Evolutionary conservation across 2,329 filamentous ascomycete genomes (phyloP).

Genomic region (Nigrograna mackinnonii): DNA sequence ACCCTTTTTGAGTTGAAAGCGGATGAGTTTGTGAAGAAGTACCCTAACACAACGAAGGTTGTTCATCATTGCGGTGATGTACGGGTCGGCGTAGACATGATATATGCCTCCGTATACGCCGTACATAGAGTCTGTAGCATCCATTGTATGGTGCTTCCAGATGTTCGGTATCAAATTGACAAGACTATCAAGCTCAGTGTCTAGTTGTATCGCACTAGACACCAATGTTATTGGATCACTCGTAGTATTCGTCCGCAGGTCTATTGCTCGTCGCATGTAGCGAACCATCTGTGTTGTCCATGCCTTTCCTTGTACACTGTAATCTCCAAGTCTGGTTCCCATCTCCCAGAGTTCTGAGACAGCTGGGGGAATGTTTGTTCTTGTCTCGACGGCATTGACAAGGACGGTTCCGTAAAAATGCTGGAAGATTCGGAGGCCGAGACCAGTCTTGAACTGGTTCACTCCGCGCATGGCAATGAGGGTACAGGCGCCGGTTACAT

Average conservation of each 20-base stretch:
- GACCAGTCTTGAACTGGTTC: constrained; percentile 20
- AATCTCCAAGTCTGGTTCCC: constrained; percentile 15
- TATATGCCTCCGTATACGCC: constrained; percentile 24
- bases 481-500: constrained; percentile 35
- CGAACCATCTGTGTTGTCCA: constrained; percentile 22
- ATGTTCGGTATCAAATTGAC: constrained; percentile 21
- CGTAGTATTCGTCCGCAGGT: constrained; percentile 18
- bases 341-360: constrained; percentile 25
- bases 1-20: constrained; percentile 18
- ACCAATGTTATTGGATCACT: constrained; percentile 19
- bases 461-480: constrained; percentile 35
- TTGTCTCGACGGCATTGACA: constrained; percentile 22
- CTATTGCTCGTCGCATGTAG: constrained; percentile 23
- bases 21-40: constrained; percentile 23
- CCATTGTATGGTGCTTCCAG: constrained; percentile 26
- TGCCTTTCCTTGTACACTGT: constrained; percentile 21
- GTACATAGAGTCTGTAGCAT: constrained; percentile 14
- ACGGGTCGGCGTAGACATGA: constrained; percentile 32
- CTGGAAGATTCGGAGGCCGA: constrained; percentile 28
- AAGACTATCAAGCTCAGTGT: constrained; percentile 24
- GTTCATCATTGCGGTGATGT: constrained; percentile 36
- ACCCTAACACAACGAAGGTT: constrained; percentile 26
- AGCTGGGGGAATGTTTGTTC: constrained; percentile 15
- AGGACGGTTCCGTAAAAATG: constrained; percentile 31
- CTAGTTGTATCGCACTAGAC: constrained; percentile 14